Evolutionary conservation across 2,329 filamentous ascomycete genomes (phyloP).

Genomic region (Xylariaceae sp.): DNA sequence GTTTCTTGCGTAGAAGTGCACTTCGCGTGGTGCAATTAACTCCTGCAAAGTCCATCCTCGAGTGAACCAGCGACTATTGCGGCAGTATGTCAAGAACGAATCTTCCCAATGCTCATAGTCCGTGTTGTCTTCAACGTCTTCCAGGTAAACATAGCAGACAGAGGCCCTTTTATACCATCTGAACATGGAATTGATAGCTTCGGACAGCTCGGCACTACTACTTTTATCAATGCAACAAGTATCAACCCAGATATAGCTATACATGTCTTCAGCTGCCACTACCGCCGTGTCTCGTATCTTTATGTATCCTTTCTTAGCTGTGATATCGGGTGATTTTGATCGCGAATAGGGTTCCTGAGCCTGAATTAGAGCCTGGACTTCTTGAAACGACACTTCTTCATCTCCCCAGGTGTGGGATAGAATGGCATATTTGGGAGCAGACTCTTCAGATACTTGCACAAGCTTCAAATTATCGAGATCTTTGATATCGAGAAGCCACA

Average conservation of each 20-base stretch:
- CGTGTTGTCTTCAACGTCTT: conserved; percentile 13
- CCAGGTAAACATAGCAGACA: conserved; percentile 13
- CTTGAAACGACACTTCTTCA: conserved; percentile 13
- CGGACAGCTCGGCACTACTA: conserved; percentile 14
- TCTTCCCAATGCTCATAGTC: not conserved
- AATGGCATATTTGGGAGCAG: conserved; percentile 8
- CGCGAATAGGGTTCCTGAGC: conserved; percentile 1
- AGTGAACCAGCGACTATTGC: conserved; percentile 13
- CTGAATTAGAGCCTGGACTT: conserved; percentile 6
- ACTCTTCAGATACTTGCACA: conserved; percentile 8
- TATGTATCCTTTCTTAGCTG: conserved; percentile 11
- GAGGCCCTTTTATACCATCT: conserved; percentile 10
- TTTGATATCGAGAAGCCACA: conserved; percentile 8
- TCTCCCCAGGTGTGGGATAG: conserved; percentile 12
- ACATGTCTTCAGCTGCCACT: conserved; percentile 10
- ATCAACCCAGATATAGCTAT: conserved; percentile 11
- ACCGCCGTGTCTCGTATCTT: conserved; percentile 11
- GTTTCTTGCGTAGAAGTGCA: conserved; percentile 9
- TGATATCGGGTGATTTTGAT: conserved; percentile 6
- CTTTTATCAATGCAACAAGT: conserved; percentile 16
- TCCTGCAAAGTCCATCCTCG: conserved; percentile 13
- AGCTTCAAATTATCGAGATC: conserved; percentile 3
- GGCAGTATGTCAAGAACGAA: conserved; percentile 3
- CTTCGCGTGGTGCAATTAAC: conserved; percentile 14
- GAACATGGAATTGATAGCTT: conserved; percentile 14